Conservation (phyloP, 495 filamentous ascomycete genomes). For the Gamarada debralockiae region DNA sequence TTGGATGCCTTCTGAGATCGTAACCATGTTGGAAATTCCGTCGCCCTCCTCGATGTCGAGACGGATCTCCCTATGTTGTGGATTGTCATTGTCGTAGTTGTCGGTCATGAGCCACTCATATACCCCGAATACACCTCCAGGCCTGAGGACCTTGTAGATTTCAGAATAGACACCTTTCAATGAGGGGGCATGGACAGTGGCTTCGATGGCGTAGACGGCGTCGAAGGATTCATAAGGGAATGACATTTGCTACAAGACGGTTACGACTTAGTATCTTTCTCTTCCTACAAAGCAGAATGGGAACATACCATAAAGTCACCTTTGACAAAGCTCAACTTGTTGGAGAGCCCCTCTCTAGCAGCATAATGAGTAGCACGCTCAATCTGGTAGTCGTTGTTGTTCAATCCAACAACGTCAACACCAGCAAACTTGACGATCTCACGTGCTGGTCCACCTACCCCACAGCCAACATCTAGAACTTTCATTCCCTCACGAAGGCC, state of each 20-base stretch:
- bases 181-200: conserved; percentile 89
- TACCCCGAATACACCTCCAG: conserved; percentile 91
- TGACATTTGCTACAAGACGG: conserved; percentile 75
- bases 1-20: conserved; percentile 72
- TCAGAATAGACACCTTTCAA: conserved; percentile 93
- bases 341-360: conserved; percentile 67
- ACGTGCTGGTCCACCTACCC: conserved; percentile 90
- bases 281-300: not conserved
- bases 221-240: conserved; percentile 91
- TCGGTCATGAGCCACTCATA: conserved; percentile 99
- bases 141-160: conserved; percentile 93
- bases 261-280: too few relatives aligned
- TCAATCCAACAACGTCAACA: conserved; percentile 82
- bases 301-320: conserved; percentile 79
- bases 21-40: conserved; percentile 98
- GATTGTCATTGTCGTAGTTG: conserved; percentile 81
- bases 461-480: conserved; percentile 93
- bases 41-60: conserved; percentile 95
- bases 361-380: conserved; percentile 86
- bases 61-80: conserved; percentile 83
- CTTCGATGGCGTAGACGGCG: conserved; percentile 96
- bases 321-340: conserved; percentile 85
- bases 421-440: conserved; percentile 95
- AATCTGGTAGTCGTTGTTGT: conserved; percentile 99
- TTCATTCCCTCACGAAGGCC: conserved; percentile 79